Percentiles rank a stretch among this genome's conserved stretches.
phyloP scores from a whole-genome alignment of 73 alveolate genomes.

The Tetrahymena elliotti region DNA sequence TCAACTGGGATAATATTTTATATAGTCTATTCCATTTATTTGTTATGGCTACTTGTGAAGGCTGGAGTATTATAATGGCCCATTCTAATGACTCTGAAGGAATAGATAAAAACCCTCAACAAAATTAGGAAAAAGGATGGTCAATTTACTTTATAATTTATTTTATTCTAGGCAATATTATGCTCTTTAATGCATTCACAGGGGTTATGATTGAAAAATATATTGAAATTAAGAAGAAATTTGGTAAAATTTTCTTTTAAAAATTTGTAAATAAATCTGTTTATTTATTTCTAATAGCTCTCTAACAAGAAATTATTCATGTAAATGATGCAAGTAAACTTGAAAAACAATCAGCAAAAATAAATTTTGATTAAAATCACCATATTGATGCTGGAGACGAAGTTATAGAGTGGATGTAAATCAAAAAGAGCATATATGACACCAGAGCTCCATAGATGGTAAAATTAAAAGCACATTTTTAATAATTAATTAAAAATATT shows the following conservation, averaged over 20 bases:
- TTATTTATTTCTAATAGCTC: neutral
- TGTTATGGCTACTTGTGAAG: conserved; percentile 51
- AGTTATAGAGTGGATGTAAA: neutral
- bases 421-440: neutral
- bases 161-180: conserved; percentile 46
- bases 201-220: conserved; percentile 53
- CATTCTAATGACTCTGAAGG: conserved; percentile 42
- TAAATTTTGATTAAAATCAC: neutral
- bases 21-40: conserved; percentile 53
- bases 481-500: too few species aligned
- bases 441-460: neutral
- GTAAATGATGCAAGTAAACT: conserved; percentile 25
- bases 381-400: neutral
- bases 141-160: conserved; percentile 38
- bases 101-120: conserved; percentile 34
- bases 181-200: conserved; percentile 47
- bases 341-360: neutral
- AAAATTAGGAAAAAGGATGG: conserved; percentile 12
- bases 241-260: conserved; percentile 23
- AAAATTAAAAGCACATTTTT: neutral
- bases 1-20: conserved; percentile 58
- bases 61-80: conserved; percentile 50
- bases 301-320: neutral
- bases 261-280: neutral
- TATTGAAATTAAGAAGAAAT: conserved; percentile 40